Evolutionary conservation across 257 asterid species (phyloP).

Genomic region (Solanum stenotomum): DNA sequence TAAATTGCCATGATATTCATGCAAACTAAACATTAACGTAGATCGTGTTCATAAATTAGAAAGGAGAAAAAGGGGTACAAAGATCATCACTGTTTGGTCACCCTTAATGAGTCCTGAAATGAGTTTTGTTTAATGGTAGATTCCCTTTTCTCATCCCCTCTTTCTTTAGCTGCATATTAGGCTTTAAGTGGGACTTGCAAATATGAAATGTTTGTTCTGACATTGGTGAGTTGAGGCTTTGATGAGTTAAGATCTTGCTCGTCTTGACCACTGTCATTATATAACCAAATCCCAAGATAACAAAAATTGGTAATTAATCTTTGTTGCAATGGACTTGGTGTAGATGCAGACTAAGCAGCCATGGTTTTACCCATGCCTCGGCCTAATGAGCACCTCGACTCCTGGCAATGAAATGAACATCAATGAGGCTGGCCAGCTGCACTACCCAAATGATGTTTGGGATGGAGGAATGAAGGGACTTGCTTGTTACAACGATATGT

Average conservation of each 20-base stretch:
- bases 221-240: neutral
- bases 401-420: neutral
- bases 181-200: neutral
- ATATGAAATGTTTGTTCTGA: neutral
- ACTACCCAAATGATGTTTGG: constrained; percentile 1
- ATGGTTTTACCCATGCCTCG: neutral
- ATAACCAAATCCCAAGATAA: neutral
- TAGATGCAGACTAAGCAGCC: constrained; percentile 31
- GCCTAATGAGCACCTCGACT: neutral
- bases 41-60: neutral
- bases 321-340: neutral
- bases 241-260: neutral
- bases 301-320: neutral
- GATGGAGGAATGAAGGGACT: neutral
- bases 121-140: neutral
- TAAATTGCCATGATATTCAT: neutral
- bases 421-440: neutral
- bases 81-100: neutral
- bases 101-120: neutral
- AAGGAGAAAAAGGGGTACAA: neutral
- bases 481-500: neutral
- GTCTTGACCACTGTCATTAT: neutral
- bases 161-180: neutral
- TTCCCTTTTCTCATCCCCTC: neutral
- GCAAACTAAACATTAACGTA: neutral